Evolutionary conservation across 805 yeast species (phyloP).

Genomic region (Candida tammaniensis): DNA sequence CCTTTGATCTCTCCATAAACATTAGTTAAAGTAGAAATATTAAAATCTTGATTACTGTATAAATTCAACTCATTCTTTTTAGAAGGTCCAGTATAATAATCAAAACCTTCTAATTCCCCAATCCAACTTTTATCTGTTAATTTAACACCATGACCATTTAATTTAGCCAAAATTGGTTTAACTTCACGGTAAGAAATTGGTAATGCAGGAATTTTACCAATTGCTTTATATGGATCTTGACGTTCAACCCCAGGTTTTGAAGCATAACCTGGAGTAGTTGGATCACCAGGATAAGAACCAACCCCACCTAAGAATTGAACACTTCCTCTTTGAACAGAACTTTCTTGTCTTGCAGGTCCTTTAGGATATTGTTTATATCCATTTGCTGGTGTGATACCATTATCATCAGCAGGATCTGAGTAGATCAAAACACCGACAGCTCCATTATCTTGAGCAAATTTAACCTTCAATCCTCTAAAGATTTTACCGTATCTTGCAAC

Average conservation of each 20-base stretch:
- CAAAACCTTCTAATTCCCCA: slow-evolving; percentile 40
- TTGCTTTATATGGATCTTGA: slow-evolving; percentile 31
- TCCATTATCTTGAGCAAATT: slow-evolving; percentile 60
- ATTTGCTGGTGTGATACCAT: slow-evolving; percentile 49
- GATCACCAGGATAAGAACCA: slow-evolving; percentile 65
- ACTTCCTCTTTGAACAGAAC: slow-evolving; percentile 60
- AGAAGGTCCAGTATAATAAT: slow-evolving; percentile 40
- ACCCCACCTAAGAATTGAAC: slow-evolving; percentile 53
- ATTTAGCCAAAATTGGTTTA: slow-evolving; percentile 37
- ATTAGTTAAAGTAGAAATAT: slow-evolving; percentile 40
- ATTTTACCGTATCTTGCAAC: slow-evolving; percentile 53
- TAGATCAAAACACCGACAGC: slow-evolving; percentile 61
- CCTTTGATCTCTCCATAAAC: slow-evolving; percentile 46
- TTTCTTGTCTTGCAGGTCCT: slow-evolving; percentile 65
- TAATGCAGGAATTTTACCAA: slow-evolving; percentile 39
- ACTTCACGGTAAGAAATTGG: slow-evolving; percentile 46
- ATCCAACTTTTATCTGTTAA: slow-evolving; percentile 30
- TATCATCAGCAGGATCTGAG: slow-evolving; percentile 60
- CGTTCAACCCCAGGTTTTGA: slow-evolving; percentile 44
- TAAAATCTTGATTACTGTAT: slow-evolving; percentile 38
- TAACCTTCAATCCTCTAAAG: slow-evolving; percentile 55
- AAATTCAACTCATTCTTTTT: slow-evolving; percentile 35
- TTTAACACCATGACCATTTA: slow-evolving; percentile 37
- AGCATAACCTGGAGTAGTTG: slow-evolving; percentile 73
- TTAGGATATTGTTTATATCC: slow-evolving; percentile 59